Evolutionary conservation across 2,329 filamentous ascomycete genomes (phyloP).

Genomic region (Pseudocercospora fuligena): DNA sequence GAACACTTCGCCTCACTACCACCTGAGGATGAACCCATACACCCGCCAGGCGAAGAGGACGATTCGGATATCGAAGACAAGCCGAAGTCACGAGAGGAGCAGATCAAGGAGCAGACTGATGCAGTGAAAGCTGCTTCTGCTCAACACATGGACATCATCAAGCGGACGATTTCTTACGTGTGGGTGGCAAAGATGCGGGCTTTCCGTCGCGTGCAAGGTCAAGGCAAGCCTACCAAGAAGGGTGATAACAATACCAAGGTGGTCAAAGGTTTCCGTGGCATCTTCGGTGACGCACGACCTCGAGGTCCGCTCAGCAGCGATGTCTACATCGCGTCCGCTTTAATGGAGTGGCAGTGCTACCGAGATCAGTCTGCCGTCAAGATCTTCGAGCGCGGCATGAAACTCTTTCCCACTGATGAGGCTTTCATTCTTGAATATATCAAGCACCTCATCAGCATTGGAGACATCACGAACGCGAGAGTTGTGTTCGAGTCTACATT

Average conservation of each 20-base stretch:
- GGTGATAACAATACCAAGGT: slow-evolving; percentile 20
- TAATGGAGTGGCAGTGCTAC: slow-evolving; percentile 95
- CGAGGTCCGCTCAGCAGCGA: slow-evolving; percentile 89
- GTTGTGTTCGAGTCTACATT: slow-evolving; percentile 96
- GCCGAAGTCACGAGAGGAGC: slow-evolving; percentile 56
- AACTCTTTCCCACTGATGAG: slow-evolving; percentile 92
- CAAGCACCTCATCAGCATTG: slow-evolving; percentile 89
- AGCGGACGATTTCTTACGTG: slow-evolving; percentile 83
- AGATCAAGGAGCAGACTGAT: slow-evolving; percentile 60
- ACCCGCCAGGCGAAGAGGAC: slow-evolving; percentile 56
- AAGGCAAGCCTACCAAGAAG: slow-evolving; percentile 62
- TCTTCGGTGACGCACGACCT: slow-evolving; percentile 87
- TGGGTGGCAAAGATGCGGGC: slow-evolving; percentile 96
- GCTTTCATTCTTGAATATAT: slow-evolving; percentile 93
- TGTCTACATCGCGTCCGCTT: slow-evolving; percentile 89
- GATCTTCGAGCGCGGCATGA: slow-evolving; percentile 93
- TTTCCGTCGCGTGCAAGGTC: slow-evolving; percentile 91
- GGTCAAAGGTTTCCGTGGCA: slow-evolving; percentile 72
- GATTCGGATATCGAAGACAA: slow-evolving; percentile 48
- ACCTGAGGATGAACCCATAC: slow-evolving; percentile 43
- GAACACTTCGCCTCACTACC: slow-evolving; percentile 56
- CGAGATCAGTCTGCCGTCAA: slow-evolving; percentile 90
- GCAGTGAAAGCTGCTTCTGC: slow-evolving; percentile 68
- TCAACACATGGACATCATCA: slow-evolving; percentile 75
- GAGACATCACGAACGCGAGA: slow-evolving; percentile 87